A percentile compares a stretch with the other conserved stretches of the same genome.
Evolutionary conservation across 805 yeast genomes (phyloP).

Genomic region (Cyberlindnera lachancei): DNA sequence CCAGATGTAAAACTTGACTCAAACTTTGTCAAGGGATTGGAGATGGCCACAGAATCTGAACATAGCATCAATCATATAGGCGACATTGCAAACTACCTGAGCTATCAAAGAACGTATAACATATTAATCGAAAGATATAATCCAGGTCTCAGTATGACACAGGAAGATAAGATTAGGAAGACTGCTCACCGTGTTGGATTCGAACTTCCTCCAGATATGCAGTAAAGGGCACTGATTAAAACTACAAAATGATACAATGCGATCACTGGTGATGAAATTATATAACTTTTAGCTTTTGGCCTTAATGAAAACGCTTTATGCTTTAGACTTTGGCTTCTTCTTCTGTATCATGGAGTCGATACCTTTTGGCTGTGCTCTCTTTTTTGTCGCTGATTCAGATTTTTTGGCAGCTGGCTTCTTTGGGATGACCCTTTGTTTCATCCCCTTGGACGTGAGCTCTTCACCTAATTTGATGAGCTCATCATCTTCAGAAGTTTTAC

Average conservation of each 20-base stretch:
- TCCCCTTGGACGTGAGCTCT: constrained; percentile 53
- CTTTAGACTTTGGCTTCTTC: too few relatives aligned
- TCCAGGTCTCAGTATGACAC: constrained; percentile 73
- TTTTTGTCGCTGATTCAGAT: too few relatives aligned
- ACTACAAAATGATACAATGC: too few relatives aligned
- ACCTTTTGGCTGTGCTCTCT: constrained; percentile 1
- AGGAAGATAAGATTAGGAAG: constrained; percentile 66
- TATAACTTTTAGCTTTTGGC: too few relatives aligned
- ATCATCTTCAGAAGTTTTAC: constrained; percentile 40
- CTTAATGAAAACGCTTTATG: too few relatives aligned
- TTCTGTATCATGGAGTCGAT: not conserved
- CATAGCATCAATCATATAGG: constrained; percentile 33
- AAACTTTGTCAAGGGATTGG: constrained; percentile 9
- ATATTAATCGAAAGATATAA: constrained; percentile 80
- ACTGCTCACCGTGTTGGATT: constrained; percentile 91
- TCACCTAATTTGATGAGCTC: constrained; percentile 44
- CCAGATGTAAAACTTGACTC: constrained; percentile 13
- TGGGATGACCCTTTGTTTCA: constrained; percentile 60
- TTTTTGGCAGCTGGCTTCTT: constrained; percentile 36
- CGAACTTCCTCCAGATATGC: constrained; percentile 38
- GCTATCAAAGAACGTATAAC: constrained; percentile 68
- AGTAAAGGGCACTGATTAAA: too few relatives aligned
- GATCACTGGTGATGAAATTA: too few relatives aligned
- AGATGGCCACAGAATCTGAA: constrained; percentile 8
- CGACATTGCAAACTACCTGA: constrained; percentile 58